These are phyloP conservation scores for Fonsecaea monophora DNA, from an alignment of 2,329 filamentous ascomycete species.

Conservation along the genomic window DNA sequence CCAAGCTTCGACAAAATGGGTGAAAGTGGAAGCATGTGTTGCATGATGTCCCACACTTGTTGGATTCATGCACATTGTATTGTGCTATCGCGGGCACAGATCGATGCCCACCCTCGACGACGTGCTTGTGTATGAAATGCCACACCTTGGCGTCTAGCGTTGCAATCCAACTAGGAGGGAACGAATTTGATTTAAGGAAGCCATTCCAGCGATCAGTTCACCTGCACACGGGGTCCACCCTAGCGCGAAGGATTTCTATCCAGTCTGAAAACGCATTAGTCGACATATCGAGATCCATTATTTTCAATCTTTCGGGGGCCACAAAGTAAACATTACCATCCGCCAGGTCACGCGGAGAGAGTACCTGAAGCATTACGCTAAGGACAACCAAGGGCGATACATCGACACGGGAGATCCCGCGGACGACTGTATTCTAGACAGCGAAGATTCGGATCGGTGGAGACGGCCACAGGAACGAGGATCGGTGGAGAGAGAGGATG, in stretches of 20 bases:
- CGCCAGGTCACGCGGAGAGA: slow-evolving; percentile 32
- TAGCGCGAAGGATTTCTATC: neutral
- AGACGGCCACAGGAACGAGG: neutral
- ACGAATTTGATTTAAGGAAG: neutral
- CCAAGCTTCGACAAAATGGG: slow-evolving; percentile 56
- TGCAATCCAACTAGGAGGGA: neutral
- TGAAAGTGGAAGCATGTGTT: neutral
- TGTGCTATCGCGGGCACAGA: neutral
- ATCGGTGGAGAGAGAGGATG: neutral
- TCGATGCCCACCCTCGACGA: neutral
- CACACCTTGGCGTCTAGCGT: neutral
- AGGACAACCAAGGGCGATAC: slow-evolving; percentile 35
- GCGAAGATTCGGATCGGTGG: slow-evolving; percentile 24
- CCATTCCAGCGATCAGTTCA: neutral
- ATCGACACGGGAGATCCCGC: slow-evolving; percentile 36
- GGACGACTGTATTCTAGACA: slow-evolving; percentile 35
- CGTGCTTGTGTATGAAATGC: neutral
- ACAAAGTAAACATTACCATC: slow-evolving; percentile 28
- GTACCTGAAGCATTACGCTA: slow-evolving; percentile 39
- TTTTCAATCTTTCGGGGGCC: neutral
- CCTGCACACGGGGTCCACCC: neutral
- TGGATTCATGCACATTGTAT: neutral
- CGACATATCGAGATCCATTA: neutral
- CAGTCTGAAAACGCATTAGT: neutral
- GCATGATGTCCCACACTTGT: neutral